Conservation (phyloP, 805 yeast genomes). For the Starmerella bacillaris region DNA sequence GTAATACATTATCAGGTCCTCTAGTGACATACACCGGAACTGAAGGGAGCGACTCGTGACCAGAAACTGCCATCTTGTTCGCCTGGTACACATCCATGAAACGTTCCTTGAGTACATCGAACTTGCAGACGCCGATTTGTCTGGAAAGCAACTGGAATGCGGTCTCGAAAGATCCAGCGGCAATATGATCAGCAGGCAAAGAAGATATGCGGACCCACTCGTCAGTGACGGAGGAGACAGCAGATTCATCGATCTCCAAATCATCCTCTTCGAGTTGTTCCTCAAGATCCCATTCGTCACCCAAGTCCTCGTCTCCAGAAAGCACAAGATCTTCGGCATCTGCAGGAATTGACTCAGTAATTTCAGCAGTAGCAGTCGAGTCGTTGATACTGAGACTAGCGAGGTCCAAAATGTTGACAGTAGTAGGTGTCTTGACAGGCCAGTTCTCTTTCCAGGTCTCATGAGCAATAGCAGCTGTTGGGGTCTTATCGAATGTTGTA, state of each 20-base stretch:
- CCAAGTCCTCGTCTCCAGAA: constrained; percentile 30
- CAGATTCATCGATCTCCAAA: constrained; percentile 19
- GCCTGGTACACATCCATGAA: constrained; percentile 74
- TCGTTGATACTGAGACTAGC: constrained; percentile 8
- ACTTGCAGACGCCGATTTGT: constrained; percentile 71
- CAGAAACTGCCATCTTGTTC: constrained; percentile 56
- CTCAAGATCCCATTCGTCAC: constrained; percentile 31
- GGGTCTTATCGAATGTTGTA: constrained; percentile 25
- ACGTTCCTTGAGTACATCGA: constrained; percentile 70
- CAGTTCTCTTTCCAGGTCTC: constrained; percentile 39
- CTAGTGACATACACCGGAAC: constrained; percentile 50
- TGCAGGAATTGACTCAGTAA: constrained; percentile 15
- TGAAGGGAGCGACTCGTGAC: constrained; percentile 57
- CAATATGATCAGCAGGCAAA: constrained; percentile 79
- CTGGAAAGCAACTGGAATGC: constrained; percentile 85
- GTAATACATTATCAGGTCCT: constrained; percentile 35
- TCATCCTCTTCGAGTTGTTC: constrained; percentile 39
- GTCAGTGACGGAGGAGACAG: constrained; percentile 36
- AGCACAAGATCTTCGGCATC: constrained; percentile 16
- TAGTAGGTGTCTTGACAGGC: constrained; percentile 49
- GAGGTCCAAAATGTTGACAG: constrained; percentile 18
- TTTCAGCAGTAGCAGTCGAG: constrained; percentile 13
- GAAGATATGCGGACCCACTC: constrained; percentile 81
- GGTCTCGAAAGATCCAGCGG: constrained; percentile 90
- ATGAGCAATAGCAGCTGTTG: constrained; percentile 21